Percentiles rank a stretch among this genome's conserved stretches.
Evolutionary conservation across 352 stramenopile genomes (phyloP).

Genomic region (Thraustochytrium striatum): DNA sequence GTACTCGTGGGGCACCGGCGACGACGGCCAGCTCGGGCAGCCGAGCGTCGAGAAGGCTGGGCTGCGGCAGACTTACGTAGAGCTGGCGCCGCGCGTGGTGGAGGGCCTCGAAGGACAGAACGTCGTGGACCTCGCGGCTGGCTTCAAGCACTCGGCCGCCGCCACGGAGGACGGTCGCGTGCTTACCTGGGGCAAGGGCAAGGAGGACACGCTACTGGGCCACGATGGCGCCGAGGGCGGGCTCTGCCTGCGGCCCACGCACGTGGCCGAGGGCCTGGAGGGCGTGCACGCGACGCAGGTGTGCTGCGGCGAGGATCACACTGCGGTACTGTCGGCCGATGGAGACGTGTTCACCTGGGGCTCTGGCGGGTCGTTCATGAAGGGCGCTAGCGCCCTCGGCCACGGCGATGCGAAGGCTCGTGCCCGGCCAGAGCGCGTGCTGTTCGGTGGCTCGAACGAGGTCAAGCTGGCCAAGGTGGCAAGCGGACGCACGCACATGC

Average conservation of each 20-base stretch:
- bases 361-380: conserved; percentile 49
- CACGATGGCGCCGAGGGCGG: conserved; percentile 16
- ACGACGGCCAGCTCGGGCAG: conserved; percentile 73
- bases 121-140: conserved; percentile 74
- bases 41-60: conserved; percentile 70
- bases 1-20: conserved; percentile 77
- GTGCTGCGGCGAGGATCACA: conserved; percentile 67
- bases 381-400: conserved; percentile 50
- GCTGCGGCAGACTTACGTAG: conserved; percentile 75
- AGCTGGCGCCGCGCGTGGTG: conserved; percentile 68
- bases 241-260: neutral
- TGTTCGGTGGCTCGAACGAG: conserved; percentile 46
- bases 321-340: conserved; percentile 70
- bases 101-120: conserved; percentile 67
- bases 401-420: conserved; percentile 23
- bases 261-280: conserved; percentile 25
- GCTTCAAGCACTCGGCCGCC: conserved; percentile 72
- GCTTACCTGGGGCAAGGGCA: conserved; percentile 74
- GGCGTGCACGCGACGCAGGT: conserved; percentile 35
- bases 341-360: conserved; percentile 84
- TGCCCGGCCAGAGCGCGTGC: neutral
- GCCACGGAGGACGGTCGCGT: conserved; percentile 74
- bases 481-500: conserved; percentile 78
- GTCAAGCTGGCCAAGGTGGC: conserved; percentile 61
- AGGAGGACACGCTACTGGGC: conserved; percentile 63